Conservation (phyloP, 495 filamentous ascomycete species). For the Podospora sp. region DNA sequence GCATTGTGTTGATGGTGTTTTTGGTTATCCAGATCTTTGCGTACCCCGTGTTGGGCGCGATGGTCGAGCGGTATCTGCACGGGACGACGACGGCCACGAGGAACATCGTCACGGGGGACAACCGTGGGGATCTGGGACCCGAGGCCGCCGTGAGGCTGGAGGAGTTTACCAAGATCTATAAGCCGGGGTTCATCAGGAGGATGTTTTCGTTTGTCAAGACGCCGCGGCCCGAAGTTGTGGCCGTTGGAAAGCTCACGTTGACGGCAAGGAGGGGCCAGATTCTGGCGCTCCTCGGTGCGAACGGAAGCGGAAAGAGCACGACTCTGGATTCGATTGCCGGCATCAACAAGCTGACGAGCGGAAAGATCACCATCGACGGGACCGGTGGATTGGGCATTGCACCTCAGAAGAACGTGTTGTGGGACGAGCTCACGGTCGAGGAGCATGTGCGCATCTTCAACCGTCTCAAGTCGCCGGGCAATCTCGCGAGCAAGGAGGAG, state of each 20-base stretch:
- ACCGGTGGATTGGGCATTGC: conserved; percentile 81
- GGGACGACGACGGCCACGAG: conserved; percentile 69
- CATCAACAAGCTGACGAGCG: conserved; percentile 68
- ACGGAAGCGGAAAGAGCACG: conserved; percentile 85
- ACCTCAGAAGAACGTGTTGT: conserved; percentile 87
- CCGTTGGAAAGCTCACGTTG: conserved; percentile 70
- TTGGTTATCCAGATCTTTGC: conserved; percentile 70
- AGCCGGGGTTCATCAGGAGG: conserved; percentile 62
- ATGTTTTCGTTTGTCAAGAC: conserved; percentile 58
- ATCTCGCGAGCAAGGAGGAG: conserved; percentile 54
- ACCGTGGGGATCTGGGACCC: conserved; percentile 36
- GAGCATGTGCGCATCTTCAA: conserved; percentile 84
- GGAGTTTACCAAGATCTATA: conserved; percentile 73
- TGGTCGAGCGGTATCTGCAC: conserved; percentile 73
- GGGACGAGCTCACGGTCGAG: conserved; percentile 78
- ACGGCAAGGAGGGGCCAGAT: conserved; percentile 73
- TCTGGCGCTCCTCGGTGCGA: conserved; percentile 78
- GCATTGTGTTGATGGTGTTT: conserved; percentile 69
- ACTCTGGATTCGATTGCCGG: conserved; percentile 86
- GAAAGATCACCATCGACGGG: conserved; percentile 69
- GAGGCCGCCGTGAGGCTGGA: conserved; percentile 64
- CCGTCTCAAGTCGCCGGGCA: conserved; percentile 64
- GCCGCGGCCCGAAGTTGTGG: conserved; percentile 62
- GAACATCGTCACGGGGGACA: conserved; percentile 48
- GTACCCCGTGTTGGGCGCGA: conserved; percentile 69